Conservation (phyloP, 1,139 yeast genomes). For the Blastobotrys malaysiensis region DNA sequence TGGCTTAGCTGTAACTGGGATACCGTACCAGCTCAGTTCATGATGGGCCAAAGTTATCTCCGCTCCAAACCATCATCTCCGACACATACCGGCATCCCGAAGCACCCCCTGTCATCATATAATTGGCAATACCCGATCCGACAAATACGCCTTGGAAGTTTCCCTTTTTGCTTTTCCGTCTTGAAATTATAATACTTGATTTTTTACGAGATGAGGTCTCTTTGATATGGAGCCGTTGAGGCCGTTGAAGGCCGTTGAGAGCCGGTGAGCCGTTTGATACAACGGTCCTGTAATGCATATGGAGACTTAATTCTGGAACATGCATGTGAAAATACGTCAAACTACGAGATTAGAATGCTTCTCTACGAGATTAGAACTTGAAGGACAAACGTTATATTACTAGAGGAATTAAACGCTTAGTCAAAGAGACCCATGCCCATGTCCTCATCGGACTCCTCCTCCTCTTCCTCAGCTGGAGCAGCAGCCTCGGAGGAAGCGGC, state of each 20-base stretch:
- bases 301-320: not conserved
- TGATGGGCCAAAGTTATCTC: not conserved
- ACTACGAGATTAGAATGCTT: not conserved
- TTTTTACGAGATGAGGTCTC: too few species aligned
- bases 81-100: not conserved
- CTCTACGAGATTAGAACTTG: not conserved
- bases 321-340: not conserved
- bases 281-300: too few species aligned
- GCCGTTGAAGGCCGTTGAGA: too few species aligned
- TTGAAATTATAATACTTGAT: too few species aligned
- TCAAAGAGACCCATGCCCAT: slow-evolving; percentile 99
- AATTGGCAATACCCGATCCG: not conserved
- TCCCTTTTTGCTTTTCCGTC: too few species aligned
- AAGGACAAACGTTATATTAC: not conserved
- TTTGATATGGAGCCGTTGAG: too few species aligned
- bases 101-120: not conserved
- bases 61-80: not conserved
- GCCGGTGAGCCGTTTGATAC: too few species aligned
- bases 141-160: too few species aligned
- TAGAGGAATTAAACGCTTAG: slow-evolving; percentile 40
- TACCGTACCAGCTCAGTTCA: not conserved
- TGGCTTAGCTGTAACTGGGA: not conserved
- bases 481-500: slow-evolving; percentile 60
- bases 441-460: slow-evolving; percentile 72
- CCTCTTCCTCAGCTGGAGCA: slow-evolving; percentile 71